Conservation (phyloP, 352 stramenopile genomes). For the Phytopythium chamaehyphon region DNA sequence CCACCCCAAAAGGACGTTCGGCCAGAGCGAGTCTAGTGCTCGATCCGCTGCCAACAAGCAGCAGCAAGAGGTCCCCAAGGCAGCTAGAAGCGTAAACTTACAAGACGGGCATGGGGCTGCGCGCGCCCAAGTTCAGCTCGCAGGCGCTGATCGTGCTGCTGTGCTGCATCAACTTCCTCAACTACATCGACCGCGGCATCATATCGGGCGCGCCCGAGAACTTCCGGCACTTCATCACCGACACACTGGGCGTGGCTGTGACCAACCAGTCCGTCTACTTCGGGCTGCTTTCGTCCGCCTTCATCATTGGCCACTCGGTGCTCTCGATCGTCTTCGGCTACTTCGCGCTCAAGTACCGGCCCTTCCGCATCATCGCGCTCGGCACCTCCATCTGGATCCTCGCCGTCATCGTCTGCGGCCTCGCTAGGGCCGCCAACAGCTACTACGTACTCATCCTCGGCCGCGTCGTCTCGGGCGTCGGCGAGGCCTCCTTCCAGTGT, state of each 20-base stretch:
- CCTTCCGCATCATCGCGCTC: conserved; percentile 71
- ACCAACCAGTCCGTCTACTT: conserved; percentile 48
- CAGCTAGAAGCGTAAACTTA: too few relatives aligned
- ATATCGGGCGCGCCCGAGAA: conserved; percentile 86
- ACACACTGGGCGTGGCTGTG: conserved; percentile 29
- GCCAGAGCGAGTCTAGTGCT: too few relatives aligned
- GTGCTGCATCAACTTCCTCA: conserved; percentile 89
- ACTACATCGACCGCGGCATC: conserved; percentile 94
- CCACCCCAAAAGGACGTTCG: neutral
- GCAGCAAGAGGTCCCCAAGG: too few relatives aligned
- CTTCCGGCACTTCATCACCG: conserved; percentile 78
- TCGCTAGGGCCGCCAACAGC: conserved; percentile 48
- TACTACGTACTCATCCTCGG: conserved; percentile 76
- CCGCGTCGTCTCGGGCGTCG: conserved; percentile 73
- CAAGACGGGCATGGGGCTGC: conserved; percentile 4
- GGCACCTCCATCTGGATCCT: conserved; percentile 79
- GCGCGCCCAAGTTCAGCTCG: conserved; percentile 22
- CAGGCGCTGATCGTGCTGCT: conserved; percentile 78
- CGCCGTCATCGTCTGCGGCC: conserved; percentile 61
- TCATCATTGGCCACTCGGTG: conserved; percentile 87
- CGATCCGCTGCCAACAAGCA: too few relatives aligned
- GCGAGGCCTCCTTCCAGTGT: conserved; percentile 84
- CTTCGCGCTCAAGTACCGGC: conserved; percentile 61
- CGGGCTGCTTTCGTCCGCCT: conserved; percentile 72
- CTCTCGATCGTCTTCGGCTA: conserved; percentile 80